phyloP scores from a whole-genome alignment of 176 grass and related monocot species.

The Aegilops bicornis region DNA sequence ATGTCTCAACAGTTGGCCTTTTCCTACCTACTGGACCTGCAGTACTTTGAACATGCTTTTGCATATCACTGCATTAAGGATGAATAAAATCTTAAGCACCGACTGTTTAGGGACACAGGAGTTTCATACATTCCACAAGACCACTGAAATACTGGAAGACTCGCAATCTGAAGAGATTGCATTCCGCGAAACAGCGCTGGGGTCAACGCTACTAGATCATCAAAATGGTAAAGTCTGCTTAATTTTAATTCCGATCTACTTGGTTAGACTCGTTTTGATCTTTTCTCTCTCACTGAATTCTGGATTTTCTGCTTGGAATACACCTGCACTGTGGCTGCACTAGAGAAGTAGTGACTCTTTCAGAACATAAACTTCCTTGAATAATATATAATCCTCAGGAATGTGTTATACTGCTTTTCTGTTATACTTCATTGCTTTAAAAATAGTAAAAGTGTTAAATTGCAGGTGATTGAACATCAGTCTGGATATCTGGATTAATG shows the following conservation, averaged over 20 bases:
- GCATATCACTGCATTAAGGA: conserved; percentile 73
- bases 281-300: not conserved
- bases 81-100: conserved; percentile 66
- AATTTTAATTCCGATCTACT: conserved; percentile 3
- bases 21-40: conserved; percentile 60
- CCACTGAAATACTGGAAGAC: conserved; percentile 46
- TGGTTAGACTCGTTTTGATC: not conserved
- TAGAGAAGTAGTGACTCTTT: not conserved
- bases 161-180: conserved; percentile 23
- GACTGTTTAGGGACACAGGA: conserved; percentile 56
- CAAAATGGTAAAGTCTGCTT: conserved; percentile 51
- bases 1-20: conserved; percentile 72
- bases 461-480: not conserved
- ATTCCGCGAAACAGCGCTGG: conserved; percentile 30
- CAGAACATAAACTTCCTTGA: not conserved
- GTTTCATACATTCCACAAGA: conserved; percentile 44
- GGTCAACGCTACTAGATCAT: conserved; percentile 32
- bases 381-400: not conserved
- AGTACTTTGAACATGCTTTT: conserved; percentile 58
- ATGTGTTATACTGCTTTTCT: not conserved
- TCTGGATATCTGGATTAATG: not conserved
- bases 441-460: not conserved
- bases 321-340: not conserved
- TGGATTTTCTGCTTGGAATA: conserved; percentile 8
- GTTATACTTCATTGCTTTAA: not conserved